Percentiles rank a stretch among this genome's conserved stretches.
Evolutionary conservation across 1,284 basidiomycete species (phyloP).

Genomic region (Trichosporon sp.): DNA sequence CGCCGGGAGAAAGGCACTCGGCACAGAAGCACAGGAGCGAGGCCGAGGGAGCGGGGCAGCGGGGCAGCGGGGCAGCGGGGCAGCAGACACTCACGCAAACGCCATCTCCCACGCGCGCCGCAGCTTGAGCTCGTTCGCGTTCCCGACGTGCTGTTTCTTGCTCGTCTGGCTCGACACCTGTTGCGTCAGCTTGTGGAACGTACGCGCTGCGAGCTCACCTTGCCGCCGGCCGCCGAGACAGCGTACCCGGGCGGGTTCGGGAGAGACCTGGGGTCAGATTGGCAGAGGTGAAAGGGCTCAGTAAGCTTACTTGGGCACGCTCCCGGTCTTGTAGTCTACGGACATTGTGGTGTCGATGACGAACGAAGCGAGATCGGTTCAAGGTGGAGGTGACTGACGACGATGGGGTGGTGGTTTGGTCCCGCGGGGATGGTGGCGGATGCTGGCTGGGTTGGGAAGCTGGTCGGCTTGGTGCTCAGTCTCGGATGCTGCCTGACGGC

Average conservation of each 20-base stretch:
- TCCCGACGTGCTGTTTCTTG: constrained; percentile 8
- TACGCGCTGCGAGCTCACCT: neutral
- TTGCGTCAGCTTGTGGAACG: neutral
- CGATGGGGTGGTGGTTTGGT: neutral
- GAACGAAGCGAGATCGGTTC: neutral
- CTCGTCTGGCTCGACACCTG: neutral
- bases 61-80: too few relatives aligned
- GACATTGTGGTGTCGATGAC: neutral
- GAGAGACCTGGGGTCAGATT: neutral
- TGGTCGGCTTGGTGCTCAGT: too few relatives aligned
- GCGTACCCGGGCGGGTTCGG: constrained; percentile 3
- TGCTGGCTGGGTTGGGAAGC: neutral
- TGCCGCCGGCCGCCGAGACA: neutral
- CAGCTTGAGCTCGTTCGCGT: constrained; percentile 59
- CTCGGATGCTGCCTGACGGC: too few relatives aligned
- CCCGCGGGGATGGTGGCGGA: neutral
- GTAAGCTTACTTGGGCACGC: neutral
- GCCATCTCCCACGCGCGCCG: constrained; percentile 85
- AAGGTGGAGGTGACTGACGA: neutral
- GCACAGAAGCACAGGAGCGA: too few relatives aligned
- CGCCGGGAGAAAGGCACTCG: too few relatives aligned
- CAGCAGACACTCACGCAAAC: constrained; percentile 55
- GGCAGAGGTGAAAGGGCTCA: neutral
- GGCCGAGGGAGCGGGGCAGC: too few relatives aligned
- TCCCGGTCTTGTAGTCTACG: neutral